Base-by-base conservation (phyloP, 139 green algal species). In the Chlamydomonas incerta region DNA sequence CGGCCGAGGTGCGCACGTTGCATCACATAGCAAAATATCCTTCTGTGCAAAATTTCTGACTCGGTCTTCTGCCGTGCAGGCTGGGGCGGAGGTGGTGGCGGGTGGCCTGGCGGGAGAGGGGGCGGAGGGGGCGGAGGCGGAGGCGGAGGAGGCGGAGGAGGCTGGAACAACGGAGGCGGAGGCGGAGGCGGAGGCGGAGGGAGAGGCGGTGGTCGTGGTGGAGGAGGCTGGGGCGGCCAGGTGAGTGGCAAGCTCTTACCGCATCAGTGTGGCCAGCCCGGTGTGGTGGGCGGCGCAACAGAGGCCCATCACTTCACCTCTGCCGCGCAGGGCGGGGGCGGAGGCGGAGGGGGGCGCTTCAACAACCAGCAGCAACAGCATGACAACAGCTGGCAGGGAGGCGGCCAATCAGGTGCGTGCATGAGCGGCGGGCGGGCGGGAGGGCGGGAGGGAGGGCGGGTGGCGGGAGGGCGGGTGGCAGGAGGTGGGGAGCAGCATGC, bases 131-230 rank as follows among this genome's bases (percentile, higher is more conserved):
- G 62, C 4, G 62, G 62, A 28, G 37, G 72, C 29, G 29, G 47
- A 15, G 29, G 47, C 5, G 72, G 72, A 1, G 29, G 47, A 3
- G 72, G 72, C 15, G 72, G 72, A 28, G 47, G 72, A 24, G 72
- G 72, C 28, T 41, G 71, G 10, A 29, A 41, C 28, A 23, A 41
- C 9, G 29, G 72, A 8, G 72, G 72, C 13, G 47, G 47, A 17
- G 47, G 72, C 11, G 72, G 72, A 20, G 72, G 60, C 28, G 28
- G 58, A 58, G 75, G 75, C 15, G 75, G 60, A n/a, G 75, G 75
- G 3, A n/a, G n/a, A n/a, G 6, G 41, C 41, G 62, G 58, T 17
- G 37, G 72, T n/a, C 47, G 68, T 10, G 68, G 68, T 14, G 35
- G 68, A 34, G 68, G 68, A 17, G 68, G 68, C 33, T 52, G 68